These are phyloP conservation scores for Trametes sanguinea DNA, from an alignment of 768 basidiomycete species.

Conservation along the genomic window DNA sequence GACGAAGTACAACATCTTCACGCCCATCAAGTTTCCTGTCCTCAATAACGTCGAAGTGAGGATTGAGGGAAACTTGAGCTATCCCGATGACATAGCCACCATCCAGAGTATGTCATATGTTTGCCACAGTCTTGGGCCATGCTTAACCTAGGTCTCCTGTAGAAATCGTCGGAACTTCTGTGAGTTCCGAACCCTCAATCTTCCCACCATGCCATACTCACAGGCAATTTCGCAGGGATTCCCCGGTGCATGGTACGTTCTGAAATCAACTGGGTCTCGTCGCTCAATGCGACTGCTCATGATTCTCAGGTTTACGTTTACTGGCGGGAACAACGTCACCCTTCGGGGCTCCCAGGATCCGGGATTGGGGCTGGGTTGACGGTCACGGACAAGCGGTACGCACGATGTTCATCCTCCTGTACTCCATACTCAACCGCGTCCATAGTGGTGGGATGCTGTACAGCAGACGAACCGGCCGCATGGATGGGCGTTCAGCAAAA, in stretches of 20 bases:
- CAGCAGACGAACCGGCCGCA: constrained; percentile 57
- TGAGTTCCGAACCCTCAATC: constrained; percentile 27
- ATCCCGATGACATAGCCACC: constrained; percentile 51
- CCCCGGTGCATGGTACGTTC: constrained; percentile 45
- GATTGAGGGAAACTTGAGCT: constrained; percentile 60
- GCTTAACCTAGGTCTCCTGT: neutral
- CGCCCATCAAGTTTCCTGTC: constrained; percentile 55
- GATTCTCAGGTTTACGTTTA: constrained; percentile 50
- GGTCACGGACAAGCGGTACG: constrained; percentile 51
- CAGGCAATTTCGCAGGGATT: constrained; percentile 36
- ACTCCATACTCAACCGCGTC: neutral
- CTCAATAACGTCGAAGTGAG: constrained; percentile 58
- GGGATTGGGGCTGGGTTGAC: constrained; percentile 64
- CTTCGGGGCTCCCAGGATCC: constrained; percentile 56
- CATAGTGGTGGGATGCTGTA: constrained; percentile 59
- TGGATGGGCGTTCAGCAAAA: constrained; percentile 54
- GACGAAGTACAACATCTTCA: constrained; percentile 61
- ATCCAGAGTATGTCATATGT: constrained; percentile 44
- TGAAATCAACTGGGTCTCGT: neutral
- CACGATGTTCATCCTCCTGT: neutral
- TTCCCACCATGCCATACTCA: neutral
- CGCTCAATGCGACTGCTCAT: too few relatives aligned
- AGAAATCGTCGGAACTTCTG: constrained; percentile 43
- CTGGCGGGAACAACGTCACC: constrained; percentile 59
- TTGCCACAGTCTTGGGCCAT: neutral